phyloP scores from a whole-genome alignment of 176 grass and related monocot species.

The Sorghum bicolor region Sorghum_bicolor_NCBIv3 NC_012877.2:60472501-60473000 shows the following conservation, averaged over 20 bases:
- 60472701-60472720: constrained; percentile 87
- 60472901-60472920: constrained; percentile 81
- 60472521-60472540: constrained; percentile 35
- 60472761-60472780: constrained; percentile 39
- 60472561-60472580: constrained; percentile 47
- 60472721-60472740: constrained; percentile 79
- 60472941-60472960: constrained; percentile 98
- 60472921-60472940: constrained; percentile 92
- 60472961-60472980: constrained; percentile 90
- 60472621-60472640: constrained; percentile 83
- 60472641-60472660: constrained; percentile 79
- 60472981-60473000: constrained; percentile 96
- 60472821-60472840: neutral
- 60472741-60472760: constrained; percentile 60
- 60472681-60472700: constrained; percentile 89
- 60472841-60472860: neutral
- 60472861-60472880: neutral
- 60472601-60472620: constrained; percentile 70
- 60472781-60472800: too few species aligned
- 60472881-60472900: constrained; percentile 85
- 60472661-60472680: constrained; percentile 64
- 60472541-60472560: constrained; percentile 96
- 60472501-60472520: neutral
- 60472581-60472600: constrained; percentile 66
- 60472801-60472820: neutral